These are phyloP conservation scores for Ophidiomyces ophidiicola DNA, from an alignment of 2,329 filamentous ascomycete genomes.

Conservation along the genomic window DNA sequence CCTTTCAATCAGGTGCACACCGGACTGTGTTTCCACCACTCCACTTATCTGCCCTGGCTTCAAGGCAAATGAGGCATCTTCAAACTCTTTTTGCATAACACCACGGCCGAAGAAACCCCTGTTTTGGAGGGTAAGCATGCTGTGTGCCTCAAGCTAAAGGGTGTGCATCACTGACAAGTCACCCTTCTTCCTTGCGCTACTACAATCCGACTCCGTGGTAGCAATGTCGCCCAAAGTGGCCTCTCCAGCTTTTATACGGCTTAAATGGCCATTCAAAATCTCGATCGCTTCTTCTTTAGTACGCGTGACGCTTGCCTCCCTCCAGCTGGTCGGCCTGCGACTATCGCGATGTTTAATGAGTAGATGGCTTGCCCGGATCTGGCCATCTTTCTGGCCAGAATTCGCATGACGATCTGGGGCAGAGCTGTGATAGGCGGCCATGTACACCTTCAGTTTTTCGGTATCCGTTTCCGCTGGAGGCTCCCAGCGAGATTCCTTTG, in stretches of 20 bases:
- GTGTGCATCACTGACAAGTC: slow-evolving; percentile 51
- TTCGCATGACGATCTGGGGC: slow-evolving; percentile 23
- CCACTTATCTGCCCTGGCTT: slow-evolving; percentile 75
- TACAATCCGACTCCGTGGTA: slow-evolving; percentile 83
- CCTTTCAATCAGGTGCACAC: slow-evolving; percentile 92
- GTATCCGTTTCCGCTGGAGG: slow-evolving; percentile 78
- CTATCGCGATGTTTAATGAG: slow-evolving; percentile 88
- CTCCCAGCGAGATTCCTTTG: slow-evolving; percentile 90
- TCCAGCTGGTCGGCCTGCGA: slow-evolving; percentile 83
- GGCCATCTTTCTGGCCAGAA: slow-evolving; percentile 49
- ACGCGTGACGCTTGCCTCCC: slow-evolving; percentile 77
- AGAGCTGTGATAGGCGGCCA: slow-evolving; percentile 72
- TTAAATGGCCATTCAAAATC: slow-evolving; percentile 64
- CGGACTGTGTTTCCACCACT: slow-evolving; percentile 83
- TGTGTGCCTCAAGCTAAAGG: neutral
- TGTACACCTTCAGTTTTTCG: slow-evolving; percentile 85
- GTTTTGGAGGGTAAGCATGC: slow-evolving; percentile 6
- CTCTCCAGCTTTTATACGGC: slow-evolving; percentile 59
- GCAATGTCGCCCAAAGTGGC: slow-evolving; percentile 69
- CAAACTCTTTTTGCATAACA: slow-evolving; percentile 98
- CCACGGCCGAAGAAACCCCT: slow-evolving; percentile 83
- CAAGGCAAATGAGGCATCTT: slow-evolving; percentile 86
- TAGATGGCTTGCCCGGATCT: slow-evolving; percentile 86
- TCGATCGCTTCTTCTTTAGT: slow-evolving; percentile 72
- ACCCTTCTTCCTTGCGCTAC: slow-evolving; percentile 83